A percentile compares a stretch with the other conserved stretches of the same genome.
Conservation (phyloP, 2,329 filamentous ascomycete genomes). For the Teratosphaeria epicoccoides region DNA sequence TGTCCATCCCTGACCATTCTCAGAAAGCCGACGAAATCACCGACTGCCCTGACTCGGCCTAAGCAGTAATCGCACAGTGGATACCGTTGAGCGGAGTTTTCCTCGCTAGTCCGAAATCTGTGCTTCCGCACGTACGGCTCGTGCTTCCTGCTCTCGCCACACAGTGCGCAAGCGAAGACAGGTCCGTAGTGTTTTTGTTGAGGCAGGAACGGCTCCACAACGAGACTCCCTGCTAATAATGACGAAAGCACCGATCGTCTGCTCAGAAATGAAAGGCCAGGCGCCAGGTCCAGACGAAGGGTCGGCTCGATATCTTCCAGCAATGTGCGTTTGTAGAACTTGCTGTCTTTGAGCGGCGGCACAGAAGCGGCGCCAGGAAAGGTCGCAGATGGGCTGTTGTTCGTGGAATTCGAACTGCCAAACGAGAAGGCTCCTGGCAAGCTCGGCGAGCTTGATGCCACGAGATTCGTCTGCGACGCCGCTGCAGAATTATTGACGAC, state of each 20-base stretch:
- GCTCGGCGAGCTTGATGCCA: slow-evolving; percentile 26
- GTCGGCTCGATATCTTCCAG: slow-evolving; percentile 92
- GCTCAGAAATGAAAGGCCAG: slow-evolving; percentile 86
- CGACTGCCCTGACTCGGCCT: slow-evolving; percentile 70
- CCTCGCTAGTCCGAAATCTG: slow-evolving; percentile 80
- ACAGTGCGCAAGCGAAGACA: slow-evolving; percentile 68
- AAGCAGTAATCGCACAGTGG: slow-evolving; percentile 85
- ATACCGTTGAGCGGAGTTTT: slow-evolving; percentile 76
- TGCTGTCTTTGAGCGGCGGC: slow-evolving; percentile 71
- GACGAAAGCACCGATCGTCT: slow-evolving; percentile 73
- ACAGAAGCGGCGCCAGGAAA: slow-evolving; percentile 23
- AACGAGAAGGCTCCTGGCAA: slow-evolving; percentile 34
- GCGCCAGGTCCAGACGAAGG: slow-evolving; percentile 75
- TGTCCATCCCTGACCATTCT: slow-evolving; percentile 87
- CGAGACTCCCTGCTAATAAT: slow-evolving; percentile 72
- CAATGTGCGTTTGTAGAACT: slow-evolving; percentile 84
- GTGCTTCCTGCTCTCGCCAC: slow-evolving; percentile 69
- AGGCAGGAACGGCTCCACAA: slow-evolving; percentile 70
- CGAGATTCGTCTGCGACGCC: slow-evolving; percentile 43
- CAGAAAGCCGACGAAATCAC: slow-evolving; percentile 86
- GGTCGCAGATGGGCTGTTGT: slow-evolving; percentile 18
- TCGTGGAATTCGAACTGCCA: slow-evolving; percentile 11
- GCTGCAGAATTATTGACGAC: slow-evolving; percentile 24
- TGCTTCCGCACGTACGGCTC: slow-evolving; percentile 65
- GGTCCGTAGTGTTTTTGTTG: slow-evolving; percentile 44